Base-by-base conservation (phyloP, 768 basidiomycete genomes). In the Filobasidium floriforme region DNA sequence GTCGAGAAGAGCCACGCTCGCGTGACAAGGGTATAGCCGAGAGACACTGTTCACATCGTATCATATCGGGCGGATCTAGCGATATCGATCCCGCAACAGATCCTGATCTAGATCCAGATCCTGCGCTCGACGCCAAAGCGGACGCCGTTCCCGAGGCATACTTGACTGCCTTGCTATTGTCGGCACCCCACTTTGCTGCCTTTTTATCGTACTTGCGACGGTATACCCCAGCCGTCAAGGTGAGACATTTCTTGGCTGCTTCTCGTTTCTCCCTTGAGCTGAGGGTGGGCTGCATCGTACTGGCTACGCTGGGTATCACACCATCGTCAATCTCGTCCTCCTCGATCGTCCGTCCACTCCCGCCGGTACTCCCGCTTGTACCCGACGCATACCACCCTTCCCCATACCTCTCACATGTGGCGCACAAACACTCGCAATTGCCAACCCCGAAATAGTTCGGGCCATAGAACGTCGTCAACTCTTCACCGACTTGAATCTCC, bases 391-490 rank as follows among this genome's bases (percentile, higher is more conserved):
- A 74, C 69, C 74, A 59, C 74, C 75, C 59, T 72, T 71, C 14
- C 70, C 69, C 18, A 73, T 73, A 51, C 73, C 72, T 44, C 7
- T 60, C 41, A 29, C 61, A 69, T 0, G 66, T 63, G 32, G 67
- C 67, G 41, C 49, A 46, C 4, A 66, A 29, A 57, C 43, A 62
- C 22, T 68, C 60, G 41, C 65, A 22, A 41, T 55, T 63, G n/a
- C 41, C 61, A 18, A 44, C 19, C 11, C 63, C 61, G 46, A 61
- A 61, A 61, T 65, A 64, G 14, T 61, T 59, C 41, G 32, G 51
- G 14, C 62, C 60, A 52, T 78, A 78, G 63, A 73, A 76, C 0
- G 77, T 74, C 5, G 73, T 75, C 49, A 78, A 46, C 60, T 78
- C 77, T 7, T 77, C 77, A 9, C 77, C 77, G 26, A 75, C 70